Evolutionary conservation across 2,329 filamentous ascomycete species (phyloP).

Genomic region (Graphiopsis chlorocephala): DNA sequence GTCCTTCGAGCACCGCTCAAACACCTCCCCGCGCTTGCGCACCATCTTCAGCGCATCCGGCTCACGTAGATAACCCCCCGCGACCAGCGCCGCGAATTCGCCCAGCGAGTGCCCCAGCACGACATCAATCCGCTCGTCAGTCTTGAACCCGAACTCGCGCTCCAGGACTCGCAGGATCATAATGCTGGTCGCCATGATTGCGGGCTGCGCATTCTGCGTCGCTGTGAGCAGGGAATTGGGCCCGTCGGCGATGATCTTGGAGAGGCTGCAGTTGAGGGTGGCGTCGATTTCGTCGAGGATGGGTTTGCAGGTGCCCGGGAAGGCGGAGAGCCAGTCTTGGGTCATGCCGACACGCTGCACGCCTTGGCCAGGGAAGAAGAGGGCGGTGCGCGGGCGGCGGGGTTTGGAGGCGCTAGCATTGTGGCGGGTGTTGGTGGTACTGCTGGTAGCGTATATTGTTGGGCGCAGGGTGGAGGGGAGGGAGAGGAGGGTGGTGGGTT

Average conservation of each 20-base stretch:
- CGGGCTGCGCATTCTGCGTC: slow-evolving; percentile 86
- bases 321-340: slow-evolving; percentile 78
- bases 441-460: slow-evolving; percentile 22
- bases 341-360: slow-evolving; percentile 39
- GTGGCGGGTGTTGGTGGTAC: slow-evolving; percentile 18
- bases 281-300: slow-evolving; percentile 84
- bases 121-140: slow-evolving; percentile 70
- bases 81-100: slow-evolving; percentile 87
- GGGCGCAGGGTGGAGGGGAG: slow-evolving; percentile 29
- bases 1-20: slow-evolving; percentile 71
- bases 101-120: slow-evolving; percentile 88
- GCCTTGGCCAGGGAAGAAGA: slow-evolving; percentile 41
- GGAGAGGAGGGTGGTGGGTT: slow-evolving; percentile 25
- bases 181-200: slow-evolving; percentile 93
- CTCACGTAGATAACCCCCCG: slow-evolving; percentile 76
- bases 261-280: slow-evolving; percentile 70
- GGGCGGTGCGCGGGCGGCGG: slow-evolving; percentile 33
- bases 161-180: slow-evolving; percentile 86
- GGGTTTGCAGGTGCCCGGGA: slow-evolving; percentile 72
- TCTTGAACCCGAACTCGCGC: slow-evolving; percentile 75
- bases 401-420: slow-evolving; percentile 23
- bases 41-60: slow-evolving; percentile 75
- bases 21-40: slow-evolving; percentile 72
- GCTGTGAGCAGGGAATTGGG: slow-evolving; percentile 73
- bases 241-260: slow-evolving; percentile 73